Conservation (phyloP, 805 yeast genomes). For the Priceomyces fermenticarens region DNA sequence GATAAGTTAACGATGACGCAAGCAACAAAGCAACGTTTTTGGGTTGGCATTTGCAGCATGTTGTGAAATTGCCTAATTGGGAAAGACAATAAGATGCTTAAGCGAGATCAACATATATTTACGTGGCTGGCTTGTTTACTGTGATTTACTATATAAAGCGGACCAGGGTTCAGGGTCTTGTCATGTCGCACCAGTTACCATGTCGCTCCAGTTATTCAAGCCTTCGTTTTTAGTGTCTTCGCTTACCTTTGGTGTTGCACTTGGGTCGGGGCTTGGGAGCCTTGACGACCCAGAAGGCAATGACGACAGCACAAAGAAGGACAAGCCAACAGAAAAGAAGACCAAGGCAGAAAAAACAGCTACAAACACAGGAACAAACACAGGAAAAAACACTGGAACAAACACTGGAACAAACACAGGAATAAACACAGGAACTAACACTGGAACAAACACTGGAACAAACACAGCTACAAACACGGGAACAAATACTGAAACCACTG, state of each 20-base stretch:
- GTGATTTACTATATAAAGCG: too few relatives aligned
- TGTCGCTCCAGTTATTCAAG: too few relatives aligned
- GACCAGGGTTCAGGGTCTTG: too few relatives aligned
- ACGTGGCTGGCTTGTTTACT: not conserved
- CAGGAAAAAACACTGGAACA: too few relatives aligned
- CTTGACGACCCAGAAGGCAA: constrained; percentile 9
- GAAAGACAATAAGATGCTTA: constrained; percentile 6
- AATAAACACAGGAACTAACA: constrained; percentile 5
- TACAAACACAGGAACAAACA: too few relatives aligned
- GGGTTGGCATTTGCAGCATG: constrained; percentile 5
- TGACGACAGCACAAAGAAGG: not conserved
- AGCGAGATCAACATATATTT: constrained; percentile 1
- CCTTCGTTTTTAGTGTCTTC: too few relatives aligned
- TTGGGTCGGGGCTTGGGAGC: constrained; percentile 13
- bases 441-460: constrained; percentile 2
- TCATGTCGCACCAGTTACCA: too few relatives aligned
- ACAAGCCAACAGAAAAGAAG: not conserved
- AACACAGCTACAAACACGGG: constrained; percentile 2
- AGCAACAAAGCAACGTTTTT: too few relatives aligned
- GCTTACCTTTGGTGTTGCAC: not conserved
- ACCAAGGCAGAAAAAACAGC: constrained; percentile 1
- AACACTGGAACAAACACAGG: constrained; percentile 7
- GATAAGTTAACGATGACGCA: too few relatives aligned
- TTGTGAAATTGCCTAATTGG: constrained; percentile 12
- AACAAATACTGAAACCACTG: not conserved